These are phyloP conservation scores for Eremothecium coryli DNA, from an alignment of 1,139 yeast species.

Conservation along the genomic window DNA sequence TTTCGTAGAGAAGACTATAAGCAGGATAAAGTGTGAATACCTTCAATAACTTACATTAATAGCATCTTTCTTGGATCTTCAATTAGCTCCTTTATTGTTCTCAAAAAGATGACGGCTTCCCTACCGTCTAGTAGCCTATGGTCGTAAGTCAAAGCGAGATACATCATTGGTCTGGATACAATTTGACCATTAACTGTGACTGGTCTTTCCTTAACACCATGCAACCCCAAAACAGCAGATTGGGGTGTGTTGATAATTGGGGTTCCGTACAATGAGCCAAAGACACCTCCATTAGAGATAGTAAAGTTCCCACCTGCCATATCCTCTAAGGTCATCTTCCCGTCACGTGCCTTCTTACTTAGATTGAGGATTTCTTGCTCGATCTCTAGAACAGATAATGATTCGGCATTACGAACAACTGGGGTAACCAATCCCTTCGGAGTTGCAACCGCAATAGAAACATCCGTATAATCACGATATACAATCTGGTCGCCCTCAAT, in stretches of 20 bases:
- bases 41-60: conserved; percentile 40
- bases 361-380: conserved; percentile 76
- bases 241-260: conserved; percentile 98
- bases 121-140: conserved; percentile 98
- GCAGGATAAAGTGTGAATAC: too few relatives aligned
- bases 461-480: conserved; percentile 92
- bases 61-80: conserved; percentile 99
- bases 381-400: conserved; percentile 76
- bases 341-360: conserved; percentile 94
- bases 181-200: conserved; percentile 94
- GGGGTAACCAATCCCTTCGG: conserved; percentile 99
- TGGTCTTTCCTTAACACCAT: conserved; percentile 96
- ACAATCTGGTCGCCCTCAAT: conserved; percentile 93
- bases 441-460: conserved; percentile 96
- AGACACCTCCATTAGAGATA: conserved; percentile 98
- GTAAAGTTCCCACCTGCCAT: conserved; percentile 99
- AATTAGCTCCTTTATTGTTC: conserved; percentile 89
- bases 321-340: conserved; percentile 92
- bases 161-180: conserved; percentile 99
- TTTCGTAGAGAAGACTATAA: too few relatives aligned
- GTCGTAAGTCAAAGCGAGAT: conserved; percentile 95
- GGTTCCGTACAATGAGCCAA: conserved; percentile 95
- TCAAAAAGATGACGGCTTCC: conserved; percentile 96
- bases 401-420: conserved; percentile 94
- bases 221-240: conserved; percentile 95